Evolutionary conservation across 805 yeast genomes (phyloP).

Genomic region (Pichia paraexigua): DNA sequence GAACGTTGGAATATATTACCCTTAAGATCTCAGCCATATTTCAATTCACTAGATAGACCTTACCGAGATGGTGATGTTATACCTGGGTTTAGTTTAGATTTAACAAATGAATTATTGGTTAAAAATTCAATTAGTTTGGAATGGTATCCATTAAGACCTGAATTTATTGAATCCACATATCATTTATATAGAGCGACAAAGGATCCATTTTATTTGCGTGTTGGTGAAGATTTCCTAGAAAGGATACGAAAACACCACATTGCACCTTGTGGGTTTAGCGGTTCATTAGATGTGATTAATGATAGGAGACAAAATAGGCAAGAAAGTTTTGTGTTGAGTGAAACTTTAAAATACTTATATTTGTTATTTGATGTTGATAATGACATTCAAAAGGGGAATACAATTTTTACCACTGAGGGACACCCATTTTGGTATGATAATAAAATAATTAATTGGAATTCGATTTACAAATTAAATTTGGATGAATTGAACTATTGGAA

Average conservation of each 20-base stretch:
- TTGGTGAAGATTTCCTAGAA: conserved; percentile 59
- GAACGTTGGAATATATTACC: conserved; percentile 67
- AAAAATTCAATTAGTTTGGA: conserved; percentile 47
- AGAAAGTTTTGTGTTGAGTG: conserved; percentile 89
- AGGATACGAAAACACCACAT: conserved; percentile 46
- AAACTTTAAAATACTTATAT: conserved; percentile 77
- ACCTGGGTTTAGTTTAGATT: conserved; percentile 15
- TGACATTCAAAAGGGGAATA: conserved; percentile 32
- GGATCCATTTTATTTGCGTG: conserved; percentile 74
- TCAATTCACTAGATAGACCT: conserved; percentile 8
- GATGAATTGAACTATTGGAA: conserved; percentile 6
- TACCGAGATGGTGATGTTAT: conserved; percentile 17
- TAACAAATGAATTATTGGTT: conserved; percentile 20
- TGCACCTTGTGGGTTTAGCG: conserved; percentile 74
- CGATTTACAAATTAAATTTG: conserved; percentile 16
- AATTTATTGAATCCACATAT: conserved; percentile 83
- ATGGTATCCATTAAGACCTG: conserved; percentile 94
- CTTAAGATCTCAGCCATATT: conserved; percentile 14
- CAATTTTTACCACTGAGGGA: conserved; percentile 77
- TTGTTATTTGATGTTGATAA: conserved; percentile 68
- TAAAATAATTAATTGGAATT: conserved; percentile 14
- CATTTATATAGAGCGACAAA: conserved; percentile 73
- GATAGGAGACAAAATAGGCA: conserved; percentile 67
- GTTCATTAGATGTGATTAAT: conserved; percentile 57
- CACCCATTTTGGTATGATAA: conserved; percentile 76